phyloP scores from a whole-genome alignment of 805 yeast genomes.

The Diddensiella transvaalensis region DNA sequence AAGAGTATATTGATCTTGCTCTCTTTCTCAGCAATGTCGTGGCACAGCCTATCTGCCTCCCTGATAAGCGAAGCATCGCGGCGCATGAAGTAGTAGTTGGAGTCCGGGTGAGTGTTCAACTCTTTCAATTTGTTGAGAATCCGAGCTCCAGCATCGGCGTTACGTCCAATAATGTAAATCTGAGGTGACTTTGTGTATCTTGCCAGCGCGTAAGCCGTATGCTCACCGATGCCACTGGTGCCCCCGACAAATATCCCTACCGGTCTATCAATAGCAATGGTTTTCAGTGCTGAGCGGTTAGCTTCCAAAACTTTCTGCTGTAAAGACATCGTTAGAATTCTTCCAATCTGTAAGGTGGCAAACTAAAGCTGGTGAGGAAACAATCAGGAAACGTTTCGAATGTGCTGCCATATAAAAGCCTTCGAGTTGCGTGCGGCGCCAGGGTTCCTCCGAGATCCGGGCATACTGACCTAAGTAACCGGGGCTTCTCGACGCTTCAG shows the following conservation, averaged over 20 bases:
- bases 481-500: too few relatives aligned
- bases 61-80: constrained; percentile 21
- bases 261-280: constrained; percentile 1
- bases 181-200: constrained; percentile 25
- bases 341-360: neutral
- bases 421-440: too few relatives aligned
- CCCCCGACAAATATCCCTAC: constrained; percentile 23
- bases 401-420: too few relatives aligned
- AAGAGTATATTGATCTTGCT: constrained; percentile 23
- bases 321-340: neutral
- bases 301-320: constrained; percentile 1
- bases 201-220: constrained; percentile 27
- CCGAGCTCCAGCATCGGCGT: constrained; percentile 23
- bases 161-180: constrained; percentile 29
- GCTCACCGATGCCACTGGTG: constrained; percentile 31
- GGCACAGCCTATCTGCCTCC: constrained; percentile 20
- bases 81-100: constrained; percentile 22
- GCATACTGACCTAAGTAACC: too few relatives aligned
- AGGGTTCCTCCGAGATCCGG: too few relatives aligned
- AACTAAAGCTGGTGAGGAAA: too few relatives aligned
- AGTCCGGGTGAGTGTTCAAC: constrained; percentile 17
- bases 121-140: constrained; percentile 22
- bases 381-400: too few relatives aligned
- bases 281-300: neutral
- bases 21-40: constrained; percentile 15